Conservation (phyloP, 2,329 filamentous ascomycete genomes). For the Neopestalotiopsis sp. region DNA sequence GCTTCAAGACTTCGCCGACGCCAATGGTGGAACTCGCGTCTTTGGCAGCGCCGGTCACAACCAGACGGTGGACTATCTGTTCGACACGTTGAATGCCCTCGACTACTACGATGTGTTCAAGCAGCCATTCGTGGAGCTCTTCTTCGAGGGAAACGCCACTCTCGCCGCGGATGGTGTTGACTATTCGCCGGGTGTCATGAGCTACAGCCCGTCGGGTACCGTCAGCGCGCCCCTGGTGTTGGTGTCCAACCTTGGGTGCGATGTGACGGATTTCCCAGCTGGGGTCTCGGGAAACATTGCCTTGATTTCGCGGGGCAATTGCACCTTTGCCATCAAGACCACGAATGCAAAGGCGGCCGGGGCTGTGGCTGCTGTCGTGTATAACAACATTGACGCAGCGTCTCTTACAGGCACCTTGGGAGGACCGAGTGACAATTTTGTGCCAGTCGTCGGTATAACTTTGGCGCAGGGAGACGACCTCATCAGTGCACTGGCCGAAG, state of each 20-base stretch:
- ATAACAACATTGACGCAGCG: conserved; percentile 64
- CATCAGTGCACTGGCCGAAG: conserved; percentile 35
- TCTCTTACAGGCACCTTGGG: conserved; percentile 60
- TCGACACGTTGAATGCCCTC: conserved; percentile 42
- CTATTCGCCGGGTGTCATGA: conserved; percentile 39
- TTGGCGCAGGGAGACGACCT: conserved; percentile 48
- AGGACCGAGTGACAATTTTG: conserved; percentile 48
- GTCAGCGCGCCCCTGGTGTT: conserved; percentile 48
- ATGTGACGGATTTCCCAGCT: conserved; percentile 56
- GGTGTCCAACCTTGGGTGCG: conserved; percentile 60
- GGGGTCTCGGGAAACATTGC: conserved; percentile 61
- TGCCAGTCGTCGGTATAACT: conserved; percentile 58
- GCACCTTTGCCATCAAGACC: conserved; percentile 64
- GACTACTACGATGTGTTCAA: conserved; percentile 50
- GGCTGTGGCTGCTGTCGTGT: conserved; percentile 62
- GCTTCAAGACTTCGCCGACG: conserved; percentile 50
- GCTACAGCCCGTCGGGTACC: conserved; percentile 57
- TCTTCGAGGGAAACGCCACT: conserved; percentile 37
- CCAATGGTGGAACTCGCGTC: conserved; percentile 47
- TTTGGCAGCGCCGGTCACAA: conserved; percentile 53
- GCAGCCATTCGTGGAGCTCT: conserved; percentile 50
- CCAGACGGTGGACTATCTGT: conserved; percentile 51
- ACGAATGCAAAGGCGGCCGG: conserved; percentile 60
- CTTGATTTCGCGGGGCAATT: conserved; percentile 64
- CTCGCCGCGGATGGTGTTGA: conserved; percentile 37